These are phyloP conservation scores for Apiospora malaysiana DNA, from an alignment of 2,329 filamentous ascomycete species.

Conservation along the genomic window DNA sequence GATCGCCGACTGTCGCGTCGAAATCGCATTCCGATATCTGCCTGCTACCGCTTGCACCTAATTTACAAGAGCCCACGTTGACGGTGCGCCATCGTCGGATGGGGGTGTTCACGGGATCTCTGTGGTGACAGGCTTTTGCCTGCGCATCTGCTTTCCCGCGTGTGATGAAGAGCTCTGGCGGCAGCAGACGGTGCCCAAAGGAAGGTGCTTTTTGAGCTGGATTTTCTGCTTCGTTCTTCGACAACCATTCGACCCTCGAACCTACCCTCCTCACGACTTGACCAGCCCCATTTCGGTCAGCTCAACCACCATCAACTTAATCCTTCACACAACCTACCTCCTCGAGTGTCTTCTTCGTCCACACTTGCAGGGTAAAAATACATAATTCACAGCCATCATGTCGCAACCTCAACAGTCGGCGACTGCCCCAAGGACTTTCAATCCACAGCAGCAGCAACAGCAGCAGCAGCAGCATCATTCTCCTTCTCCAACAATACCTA, in stretches of 20 bases:
- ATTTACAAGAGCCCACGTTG: constrained; percentile 12
- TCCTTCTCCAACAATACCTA: constrained; percentile 25
- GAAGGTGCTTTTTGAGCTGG: constrained; percentile 18
- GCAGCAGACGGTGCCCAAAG: constrained; percentile 14
- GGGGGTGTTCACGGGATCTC: constrained; percentile 49
- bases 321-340: not conserved
- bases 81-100: constrained; percentile 46
- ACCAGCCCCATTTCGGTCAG: not conserved
- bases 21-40: constrained; percentile 23
- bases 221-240: not conserved
- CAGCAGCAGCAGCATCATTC: constrained; percentile 16
- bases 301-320: not conserved
- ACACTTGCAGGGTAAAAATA: not conserved
- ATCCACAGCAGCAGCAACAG: constrained; percentile 24
- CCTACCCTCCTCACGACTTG: not conserved
- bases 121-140: constrained; percentile 52
- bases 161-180: constrained; percentile 20
- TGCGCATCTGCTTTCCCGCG: constrained; percentile 45
- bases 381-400: constrained; percentile 47
- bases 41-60: not conserved
- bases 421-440: constrained; percentile 34
- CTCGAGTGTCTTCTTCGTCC: not conserved
- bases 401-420: constrained; percentile 63
- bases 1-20: constrained; percentile 21
- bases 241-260: not conserved